These are phyloP conservation scores for Scheffersomyces stambukii DNA, from an alignment of 1,139 yeast species.

Conservation along the genomic window DNA sequence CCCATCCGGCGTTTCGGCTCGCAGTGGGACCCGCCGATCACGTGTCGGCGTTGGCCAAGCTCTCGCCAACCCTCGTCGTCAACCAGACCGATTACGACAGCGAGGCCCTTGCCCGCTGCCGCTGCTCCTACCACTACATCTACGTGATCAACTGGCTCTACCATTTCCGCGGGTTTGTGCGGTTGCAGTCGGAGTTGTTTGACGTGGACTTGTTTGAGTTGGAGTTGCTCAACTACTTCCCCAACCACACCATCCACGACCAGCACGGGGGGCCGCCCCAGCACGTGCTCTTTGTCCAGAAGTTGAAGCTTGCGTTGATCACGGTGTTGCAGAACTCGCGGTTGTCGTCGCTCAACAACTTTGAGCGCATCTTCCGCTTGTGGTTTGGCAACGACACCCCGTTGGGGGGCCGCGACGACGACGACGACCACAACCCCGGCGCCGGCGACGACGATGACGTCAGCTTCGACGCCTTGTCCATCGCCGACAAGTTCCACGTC, in stretches of 20 bases:
- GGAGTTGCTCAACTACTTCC: conserved; percentile 38
- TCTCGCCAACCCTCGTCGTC: conserved; percentile 25
- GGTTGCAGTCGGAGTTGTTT: conserved; percentile 42
- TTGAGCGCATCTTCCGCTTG: conserved; percentile 44
- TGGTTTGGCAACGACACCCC: conserved; percentile 41
- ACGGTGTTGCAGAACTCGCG: conserved; percentile 27
- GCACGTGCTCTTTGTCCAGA: conserved; percentile 31
- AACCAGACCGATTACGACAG: conserved; percentile 15
- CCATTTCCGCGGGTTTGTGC: conserved; percentile 40
- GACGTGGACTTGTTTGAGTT: conserved; percentile 55
- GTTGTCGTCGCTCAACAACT: conserved; percentile 27
- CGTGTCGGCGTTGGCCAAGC: conserved; percentile 20
- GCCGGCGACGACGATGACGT: conserved; percentile 12
- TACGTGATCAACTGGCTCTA: conserved; percentile 52
- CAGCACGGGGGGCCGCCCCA: conserved; percentile 1
- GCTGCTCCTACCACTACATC: conserved; percentile 33
- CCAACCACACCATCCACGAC: conserved; percentile 29
- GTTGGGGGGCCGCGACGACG: conserved; percentile 28
- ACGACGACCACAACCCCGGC: conserved; percentile 12
- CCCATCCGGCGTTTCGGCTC: conserved; percentile 21
- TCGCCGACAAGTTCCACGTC: conserved; percentile 45
- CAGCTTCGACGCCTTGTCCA: conserved; percentile 32
- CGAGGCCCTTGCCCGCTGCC: conserved; percentile 11
- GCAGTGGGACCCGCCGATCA: conserved; percentile 27
- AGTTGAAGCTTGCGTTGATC: conserved; percentile 38